These are phyloP conservation scores for Candolleomyces aberdarensis DNA, from an alignment of 768 basidiomycete genomes.

Conservation along the genomic window DNA sequence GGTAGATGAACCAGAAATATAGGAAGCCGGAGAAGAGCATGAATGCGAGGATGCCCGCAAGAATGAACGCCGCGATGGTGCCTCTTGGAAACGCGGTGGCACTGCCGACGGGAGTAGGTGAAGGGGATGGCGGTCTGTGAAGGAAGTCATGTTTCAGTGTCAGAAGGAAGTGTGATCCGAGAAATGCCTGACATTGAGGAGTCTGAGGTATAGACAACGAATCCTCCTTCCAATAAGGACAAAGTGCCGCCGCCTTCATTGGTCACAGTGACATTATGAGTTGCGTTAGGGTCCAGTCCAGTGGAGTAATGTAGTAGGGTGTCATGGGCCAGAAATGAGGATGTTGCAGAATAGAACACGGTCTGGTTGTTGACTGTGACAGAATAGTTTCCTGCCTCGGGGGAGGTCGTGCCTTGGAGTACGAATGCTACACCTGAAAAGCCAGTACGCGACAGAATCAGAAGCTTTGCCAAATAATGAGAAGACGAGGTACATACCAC, in stretches of 20 bases:
- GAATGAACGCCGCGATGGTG: slow-evolving; percentile 62
- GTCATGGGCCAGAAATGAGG: slow-evolving; percentile 49
- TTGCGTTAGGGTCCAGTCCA: slow-evolving; percentile 47
- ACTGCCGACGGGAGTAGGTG: slow-evolving; percentile 17
- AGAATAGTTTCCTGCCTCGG: slow-evolving; percentile 54
- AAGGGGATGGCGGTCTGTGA: slow-evolving; percentile 8
- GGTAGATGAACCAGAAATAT: slow-evolving; percentile 43
- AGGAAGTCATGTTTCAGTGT: not conserved
- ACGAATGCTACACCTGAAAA: slow-evolving; percentile 57
- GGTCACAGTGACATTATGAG: slow-evolving; percentile 50
- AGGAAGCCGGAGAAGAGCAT: slow-evolving; percentile 38
- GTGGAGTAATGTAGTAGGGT: slow-evolving; percentile 63
- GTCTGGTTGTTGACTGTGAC: slow-evolving; percentile 44
- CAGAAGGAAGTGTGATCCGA: slow-evolving; percentile 16
- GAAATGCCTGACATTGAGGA: slow-evolving; percentile 19
- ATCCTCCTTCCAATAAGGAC: slow-evolving; percentile 44
- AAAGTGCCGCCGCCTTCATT: slow-evolving; percentile 57
- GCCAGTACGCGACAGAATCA: not conserved
- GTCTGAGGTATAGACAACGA: slow-evolving; percentile 42
- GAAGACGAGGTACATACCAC: slow-evolving; percentile 37
- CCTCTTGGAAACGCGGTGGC: slow-evolving; percentile 38
- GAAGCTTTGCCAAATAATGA: not conserved
- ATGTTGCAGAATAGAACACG: slow-evolving; percentile 44
- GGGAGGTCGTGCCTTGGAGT: slow-evolving; percentile 58
- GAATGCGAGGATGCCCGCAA: slow-evolving; percentile 54